Percentiles rank a stretch among this genome's conserved stretches.
phyloP scores from a whole-genome alignment of 106 monocot genomes.

The Ottelia alismoides region DNA sequence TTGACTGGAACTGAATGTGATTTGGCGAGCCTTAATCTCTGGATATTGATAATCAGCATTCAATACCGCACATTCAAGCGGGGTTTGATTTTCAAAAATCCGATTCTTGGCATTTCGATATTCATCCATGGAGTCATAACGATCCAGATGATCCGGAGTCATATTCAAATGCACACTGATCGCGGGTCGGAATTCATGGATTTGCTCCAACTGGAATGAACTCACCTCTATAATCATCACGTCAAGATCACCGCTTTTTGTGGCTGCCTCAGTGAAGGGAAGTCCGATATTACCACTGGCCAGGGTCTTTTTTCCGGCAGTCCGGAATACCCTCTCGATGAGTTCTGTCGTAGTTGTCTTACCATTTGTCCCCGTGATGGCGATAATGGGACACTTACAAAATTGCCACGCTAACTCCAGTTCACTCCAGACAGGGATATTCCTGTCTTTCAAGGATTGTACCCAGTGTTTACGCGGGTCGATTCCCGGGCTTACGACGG shows the following conservation, averaged over 20 bases:
- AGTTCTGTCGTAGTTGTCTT: constrained; percentile 7
- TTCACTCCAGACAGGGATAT: background rate
- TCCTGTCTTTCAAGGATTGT: background rate
- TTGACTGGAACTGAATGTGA: background rate
- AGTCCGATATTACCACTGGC: constrained; percentile 1
- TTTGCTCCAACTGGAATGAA: background rate
- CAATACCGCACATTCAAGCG: background rate
- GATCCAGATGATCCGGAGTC: background rate
- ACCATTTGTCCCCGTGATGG: constrained; percentile 6
- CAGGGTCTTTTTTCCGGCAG: background rate
- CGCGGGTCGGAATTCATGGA: background rate
- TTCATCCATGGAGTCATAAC: background rate
- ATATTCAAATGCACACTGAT: background rate
- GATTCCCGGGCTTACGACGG: background rate
- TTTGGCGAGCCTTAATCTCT: background rate
- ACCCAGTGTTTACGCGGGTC: too few relatives aligned
- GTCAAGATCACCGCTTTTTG: background rate
- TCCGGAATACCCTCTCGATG: background rate
- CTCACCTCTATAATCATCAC: background rate
- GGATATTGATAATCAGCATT: background rate
- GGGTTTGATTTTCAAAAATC: background rate
- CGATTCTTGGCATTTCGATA: background rate
- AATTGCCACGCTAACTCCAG: background rate
- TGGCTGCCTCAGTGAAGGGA: background rate
- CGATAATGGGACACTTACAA: background rate